Conservation (phyloP, 345 rosid species). For the Brassica cretica region DNA sequence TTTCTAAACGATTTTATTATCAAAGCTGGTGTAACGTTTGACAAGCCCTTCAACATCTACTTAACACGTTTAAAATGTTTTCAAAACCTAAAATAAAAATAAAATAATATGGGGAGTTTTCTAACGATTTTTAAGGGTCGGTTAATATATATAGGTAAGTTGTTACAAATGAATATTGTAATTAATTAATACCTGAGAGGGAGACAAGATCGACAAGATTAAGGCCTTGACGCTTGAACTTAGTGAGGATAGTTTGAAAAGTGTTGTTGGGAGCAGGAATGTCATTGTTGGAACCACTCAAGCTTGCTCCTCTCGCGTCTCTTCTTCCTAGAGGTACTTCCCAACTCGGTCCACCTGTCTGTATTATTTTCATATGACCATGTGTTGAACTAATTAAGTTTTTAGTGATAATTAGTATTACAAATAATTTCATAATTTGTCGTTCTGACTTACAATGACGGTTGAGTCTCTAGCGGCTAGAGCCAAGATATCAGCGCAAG, state of each 20-base stretch:
- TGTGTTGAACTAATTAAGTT: background rate
- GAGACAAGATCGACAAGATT: conserved; percentile 69
- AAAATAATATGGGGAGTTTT: background rate
- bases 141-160: background rate
- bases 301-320: conserved; percentile 68
- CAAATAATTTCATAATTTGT: background rate
- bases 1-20: background rate
- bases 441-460: conserved; percentile 53
- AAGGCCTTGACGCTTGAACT: conserved; percentile 63
- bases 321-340: conserved; percentile 87
- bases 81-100: background rate
- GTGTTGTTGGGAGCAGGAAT: conserved; percentile 67
- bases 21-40: background rate
- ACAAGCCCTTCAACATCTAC: background rate
- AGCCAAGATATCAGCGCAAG: conserved; percentile 82
- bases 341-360: conserved; percentile 91
- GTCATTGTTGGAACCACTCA: conserved; percentile 75
- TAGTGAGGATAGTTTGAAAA: conserved; percentile 60
- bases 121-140: background rate
- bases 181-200: conserved; percentile 53
- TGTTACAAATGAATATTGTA: conserved; percentile 3
- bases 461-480: conserved; percentile 93
- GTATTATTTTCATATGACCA: background rate
- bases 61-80: background rate
- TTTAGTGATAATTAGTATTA: background rate